A percentile compares a stretch with the other conserved stretches of the same genome.
phyloP scores from a whole-genome alignment of 768 basidiomycete species.

The Boletus eberwhitei region DNA sequence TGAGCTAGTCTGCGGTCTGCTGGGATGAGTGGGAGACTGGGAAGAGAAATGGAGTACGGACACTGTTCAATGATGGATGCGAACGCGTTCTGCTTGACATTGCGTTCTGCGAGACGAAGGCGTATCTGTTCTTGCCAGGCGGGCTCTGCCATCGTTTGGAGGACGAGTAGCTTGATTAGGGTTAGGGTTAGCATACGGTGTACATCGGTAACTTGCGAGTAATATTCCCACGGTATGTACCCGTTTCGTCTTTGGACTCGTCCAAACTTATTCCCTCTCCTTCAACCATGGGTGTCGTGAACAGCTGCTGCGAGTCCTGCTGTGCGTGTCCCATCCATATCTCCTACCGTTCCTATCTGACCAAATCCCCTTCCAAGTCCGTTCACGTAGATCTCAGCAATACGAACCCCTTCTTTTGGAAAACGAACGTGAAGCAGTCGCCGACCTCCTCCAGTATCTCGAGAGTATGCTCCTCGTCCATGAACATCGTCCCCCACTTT shows the following conservation, averaged over 20 bases:
- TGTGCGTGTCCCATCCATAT: constrained; percentile 45
- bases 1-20: constrained; percentile 89
- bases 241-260: constrained; percentile 14
- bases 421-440: constrained; percentile 96
- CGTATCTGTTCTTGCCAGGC: constrained; percentile 82
- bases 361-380: constrained; percentile 47
- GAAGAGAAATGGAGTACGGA: constrained; percentile 37
- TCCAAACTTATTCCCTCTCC: neutral
- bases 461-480: constrained; percentile 67
- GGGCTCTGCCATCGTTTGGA: constrained; percentile 69
- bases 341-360: constrained; percentile 2
- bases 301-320: constrained; percentile 82
- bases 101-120: constrained; percentile 76
- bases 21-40: constrained; percentile 11
- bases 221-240: constrained; percentile 23
- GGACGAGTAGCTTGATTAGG: constrained; percentile 6
- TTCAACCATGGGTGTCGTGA: constrained; percentile 63
- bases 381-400: constrained; percentile 77
- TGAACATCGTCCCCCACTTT: neutral
- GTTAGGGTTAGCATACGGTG: constrained; percentile 23
- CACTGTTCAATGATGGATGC: constrained; percentile 91
- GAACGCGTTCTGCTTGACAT: constrained; percentile 76
- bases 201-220: constrained; percentile 19
- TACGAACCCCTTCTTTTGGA: constrained; percentile 86
- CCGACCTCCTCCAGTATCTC: constrained; percentile 93